Evolutionary conservation across 2,329 filamentous ascomycete species (phyloP).

Genomic region (Sporothrix curviconia): DNA sequence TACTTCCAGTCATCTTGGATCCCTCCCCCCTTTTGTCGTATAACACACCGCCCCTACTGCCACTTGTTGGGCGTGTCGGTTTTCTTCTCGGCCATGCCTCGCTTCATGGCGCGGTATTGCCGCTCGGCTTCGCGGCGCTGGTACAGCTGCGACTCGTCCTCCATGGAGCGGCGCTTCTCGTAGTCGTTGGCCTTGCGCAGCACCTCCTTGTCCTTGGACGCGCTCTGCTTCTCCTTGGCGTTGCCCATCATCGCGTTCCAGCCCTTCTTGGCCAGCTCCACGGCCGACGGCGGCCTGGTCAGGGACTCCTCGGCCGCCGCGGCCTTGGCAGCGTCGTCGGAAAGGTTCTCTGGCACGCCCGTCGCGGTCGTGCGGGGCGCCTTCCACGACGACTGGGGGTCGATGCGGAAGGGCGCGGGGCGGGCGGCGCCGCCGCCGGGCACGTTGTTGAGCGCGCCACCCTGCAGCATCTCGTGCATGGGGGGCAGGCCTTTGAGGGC

Average conservation of each 20-base stretch:
- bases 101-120: constrained; percentile 18
- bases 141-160: constrained; percentile 20
- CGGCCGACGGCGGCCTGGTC: constrained; percentile 8
- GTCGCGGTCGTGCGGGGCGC: constrained; percentile 27
- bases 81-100: constrained; percentile 12
- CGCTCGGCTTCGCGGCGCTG: constrained; percentile 20
- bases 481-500: constrained; percentile 32
- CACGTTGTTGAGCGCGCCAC: neutral
- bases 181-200: constrained; percentile 23
- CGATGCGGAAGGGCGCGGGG: constrained; percentile 12
- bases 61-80: neutral
- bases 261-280: constrained; percentile 18
- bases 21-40: neutral
- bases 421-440: neutral
- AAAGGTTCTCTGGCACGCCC: constrained; percentile 14
- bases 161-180: constrained; percentile 59
- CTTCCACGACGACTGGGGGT: constrained; percentile 23
- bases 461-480: constrained; percentile 17
- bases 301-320: constrained; percentile 9
- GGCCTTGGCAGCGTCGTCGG: constrained; percentile 13
- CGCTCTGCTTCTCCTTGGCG: constrained; percentile 20
- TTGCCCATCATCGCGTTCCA: constrained; percentile 19
- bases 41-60: neutral
- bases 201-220: constrained; percentile 11
- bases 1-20: too few species aligned